Evolutionary conservation across 129 eudicot species (phyloP), one percentile per base, ranked within the genome.

Genomic region (Escallonia rubra): DNA sequence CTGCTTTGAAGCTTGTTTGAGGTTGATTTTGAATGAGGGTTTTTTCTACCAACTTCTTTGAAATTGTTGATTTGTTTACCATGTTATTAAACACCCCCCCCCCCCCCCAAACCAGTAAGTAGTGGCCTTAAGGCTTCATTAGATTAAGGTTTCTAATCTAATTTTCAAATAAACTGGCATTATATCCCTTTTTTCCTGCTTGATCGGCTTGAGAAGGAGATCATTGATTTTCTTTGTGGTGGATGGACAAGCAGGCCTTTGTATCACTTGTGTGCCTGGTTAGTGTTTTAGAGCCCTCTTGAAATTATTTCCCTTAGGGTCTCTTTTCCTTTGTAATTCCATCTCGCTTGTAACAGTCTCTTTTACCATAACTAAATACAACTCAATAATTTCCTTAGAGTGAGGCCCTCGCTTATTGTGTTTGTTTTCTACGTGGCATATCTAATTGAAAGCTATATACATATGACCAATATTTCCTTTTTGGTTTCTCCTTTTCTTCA

Each of bases 1-100:
- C 57, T 80, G 57, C 68, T 70, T 41, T 63, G 2, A 14, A 65
- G 49, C 68, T 65, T 67, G 73, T 86, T 83, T 76, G 83, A 73
- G 96, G 82, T 79, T 81, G 77, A 74, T 86, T 89, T 86, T 86
- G 75, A 69, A 89, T 79, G 78, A 83, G 88, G 86, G 56, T 79
- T 89, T 89, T 68, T 65, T 5, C 2, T 43, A 3, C 45, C 57
- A 41, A 51, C 52, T 78, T 73, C 75, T 85, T 86, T 83, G 76
- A 73, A 23, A 23, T 81, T 84, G 84, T 70, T 79, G 47, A 61
- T 60, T 64, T 38, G 67, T 83, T 80, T 76, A 78, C 85, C 85
- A 79, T 81, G 93, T 65, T 67, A 67, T 76, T 66, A 7, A 78
- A 62, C 83, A 81, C 65, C 74, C 72, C 80, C 79, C 68, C 83